phyloP scores from a whole-genome alignment of 2,329 filamentous ascomycete genomes.

The Ceratocystis cacaofunesta region DNA sequence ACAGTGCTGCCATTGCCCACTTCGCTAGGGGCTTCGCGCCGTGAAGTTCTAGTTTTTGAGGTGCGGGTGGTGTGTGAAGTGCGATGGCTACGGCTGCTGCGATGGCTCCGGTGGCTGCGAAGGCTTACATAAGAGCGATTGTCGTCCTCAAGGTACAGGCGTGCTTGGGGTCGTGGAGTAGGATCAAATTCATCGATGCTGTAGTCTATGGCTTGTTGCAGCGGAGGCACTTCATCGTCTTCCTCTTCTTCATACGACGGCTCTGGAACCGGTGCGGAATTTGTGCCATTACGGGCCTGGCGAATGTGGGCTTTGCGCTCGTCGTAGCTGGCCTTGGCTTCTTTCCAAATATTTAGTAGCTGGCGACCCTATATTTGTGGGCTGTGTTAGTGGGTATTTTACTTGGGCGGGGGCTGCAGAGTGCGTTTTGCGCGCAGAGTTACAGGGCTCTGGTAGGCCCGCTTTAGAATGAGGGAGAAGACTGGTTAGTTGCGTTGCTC shows the following conservation, averaged over 20 bases:
- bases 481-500: slow-evolving; percentile 21
- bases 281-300: slow-evolving; percentile 36
- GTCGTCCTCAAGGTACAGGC: slow-evolving; percentile 23
- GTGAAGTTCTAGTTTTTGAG: slow-evolving; percentile 17
- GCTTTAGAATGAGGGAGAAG: background rate
- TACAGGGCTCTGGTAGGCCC: background rate
- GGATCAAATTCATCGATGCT: slow-evolving; percentile 23
- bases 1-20: slow-evolving; percentile 1
- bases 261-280: background rate
- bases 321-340: slow-evolving; percentile 74
- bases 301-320: slow-evolving; percentile 75
- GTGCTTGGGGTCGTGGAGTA: slow-evolving; percentile 11
- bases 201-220: slow-evolving; percentile 19
- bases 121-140: slow-evolving; percentile 28
- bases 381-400: slow-evolving; percentile 3
- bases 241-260: slow-evolving; percentile 16
- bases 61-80: slow-evolving; percentile 12
- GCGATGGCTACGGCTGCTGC: slow-evolving; percentile 21
- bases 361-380: slow-evolving; percentile 57
- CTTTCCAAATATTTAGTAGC: slow-evolving; percentile 77
- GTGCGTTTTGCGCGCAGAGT: background rate
- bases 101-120: slow-evolving; percentile 21
- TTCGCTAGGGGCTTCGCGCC: slow-evolving; percentile 18
- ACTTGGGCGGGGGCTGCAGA: no score
- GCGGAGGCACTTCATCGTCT: slow-evolving; percentile 17